phyloP scores from a whole-genome alignment of 768 basidiomycete species.

The Podaxis mareebaensis region DNA sequence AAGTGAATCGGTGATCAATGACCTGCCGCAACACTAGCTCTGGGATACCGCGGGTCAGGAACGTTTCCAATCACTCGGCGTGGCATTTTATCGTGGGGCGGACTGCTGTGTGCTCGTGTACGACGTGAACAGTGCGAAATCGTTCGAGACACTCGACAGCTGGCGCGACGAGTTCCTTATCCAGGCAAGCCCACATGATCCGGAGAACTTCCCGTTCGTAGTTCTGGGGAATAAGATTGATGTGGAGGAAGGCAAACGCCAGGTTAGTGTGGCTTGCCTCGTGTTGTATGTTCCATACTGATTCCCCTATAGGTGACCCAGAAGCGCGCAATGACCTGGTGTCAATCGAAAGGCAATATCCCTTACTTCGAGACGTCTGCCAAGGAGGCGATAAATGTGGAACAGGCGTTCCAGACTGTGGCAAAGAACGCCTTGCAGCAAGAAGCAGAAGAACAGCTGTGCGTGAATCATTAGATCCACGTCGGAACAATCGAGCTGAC shows the following conservation, averaged over 20 bases:
- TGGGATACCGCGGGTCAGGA: slow-evolving; percentile 99
- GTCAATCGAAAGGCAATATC: slow-evolving; percentile 98
- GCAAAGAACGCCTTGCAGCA: slow-evolving; percentile 99
- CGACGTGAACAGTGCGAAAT: slow-evolving; percentile 98
- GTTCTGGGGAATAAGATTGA: slow-evolving; percentile 99
- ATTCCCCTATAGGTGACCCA: slow-evolving; percentile 76
- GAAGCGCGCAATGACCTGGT: slow-evolving; percentile 99
- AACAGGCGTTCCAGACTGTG: slow-evolving; percentile 99
- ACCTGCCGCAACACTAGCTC: slow-evolving; percentile 48
- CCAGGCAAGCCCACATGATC: slow-evolving; percentile 97
- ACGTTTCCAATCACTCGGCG: slow-evolving; percentile 98
- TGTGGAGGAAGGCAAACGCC: slow-evolving; percentile 97
- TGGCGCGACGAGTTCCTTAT: slow-evolving; percentile 99
- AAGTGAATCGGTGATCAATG: background rate
- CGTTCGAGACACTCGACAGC: slow-evolving; percentile 97
- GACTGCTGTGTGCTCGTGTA: slow-evolving; percentile 99
- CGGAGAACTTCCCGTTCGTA: slow-evolving; percentile 99
- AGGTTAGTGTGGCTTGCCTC: slow-evolving; percentile 52
- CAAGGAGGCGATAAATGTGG: slow-evolving; percentile 99
- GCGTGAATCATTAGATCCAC: slow-evolving; percentile 29
- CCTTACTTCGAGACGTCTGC: slow-evolving; percentile 99
- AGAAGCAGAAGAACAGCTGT: slow-evolving; percentile 96
- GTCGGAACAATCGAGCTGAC: slow-evolving; percentile 13
- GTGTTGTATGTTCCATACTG: background rate
- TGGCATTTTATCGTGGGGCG: slow-evolving; percentile 98